These are phyloP conservation scores for Geranium rotundifolium DNA, from an alignment of 345 rosid species.

Conservation along the genomic window DNA sequence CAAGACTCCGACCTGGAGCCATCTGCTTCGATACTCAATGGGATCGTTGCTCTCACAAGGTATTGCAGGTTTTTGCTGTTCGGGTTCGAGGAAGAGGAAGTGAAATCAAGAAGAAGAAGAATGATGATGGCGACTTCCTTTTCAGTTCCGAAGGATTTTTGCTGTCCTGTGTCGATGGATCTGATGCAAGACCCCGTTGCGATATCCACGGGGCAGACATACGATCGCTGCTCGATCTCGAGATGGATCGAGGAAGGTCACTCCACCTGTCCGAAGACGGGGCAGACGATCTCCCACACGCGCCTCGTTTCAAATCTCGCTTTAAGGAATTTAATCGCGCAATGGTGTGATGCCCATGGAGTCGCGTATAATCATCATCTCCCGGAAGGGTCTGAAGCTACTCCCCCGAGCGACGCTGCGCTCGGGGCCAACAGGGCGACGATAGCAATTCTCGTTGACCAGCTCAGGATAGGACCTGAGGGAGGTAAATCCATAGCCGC, in stretches of 20 bases:
- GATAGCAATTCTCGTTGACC: constrained; percentile 40
- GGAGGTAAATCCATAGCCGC: constrained; percentile 49
- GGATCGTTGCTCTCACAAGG: constrained; percentile 65
- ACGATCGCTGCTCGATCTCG: constrained; percentile 69
- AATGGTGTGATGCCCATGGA: constrained; percentile 74
- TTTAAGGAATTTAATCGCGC: constrained; percentile 65
- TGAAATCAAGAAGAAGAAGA: constrained; percentile 36
- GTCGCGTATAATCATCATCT: constrained; percentile 26
- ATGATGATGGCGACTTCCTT: no score
- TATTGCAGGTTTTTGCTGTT: constrained; percentile 69
- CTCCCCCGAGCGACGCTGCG: constrained; percentile 64
- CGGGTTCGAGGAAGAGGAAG: constrained; percentile 60
- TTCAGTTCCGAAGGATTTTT: constrained; percentile 66
- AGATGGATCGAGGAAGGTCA: constrained; percentile 97
- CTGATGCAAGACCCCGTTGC: constrained; percentile 91
- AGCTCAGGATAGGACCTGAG: constrained; percentile 44
- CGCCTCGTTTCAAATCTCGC: constrained; percentile 74
- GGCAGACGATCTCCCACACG: constrained; percentile 54
- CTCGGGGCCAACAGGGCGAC: constrained; percentile 74
- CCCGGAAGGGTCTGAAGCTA: constrained; percentile 31
- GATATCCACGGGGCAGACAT: constrained; percentile 80
- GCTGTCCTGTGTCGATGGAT: constrained; percentile 77
- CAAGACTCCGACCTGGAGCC: constrained; percentile 88
- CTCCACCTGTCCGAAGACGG: constrained; percentile 76
- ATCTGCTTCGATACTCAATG: constrained; percentile 61